Evolutionary conservation across 257 asterid genomes (phyloP).

Genomic region (Salvia rosmarinus): DNA sequence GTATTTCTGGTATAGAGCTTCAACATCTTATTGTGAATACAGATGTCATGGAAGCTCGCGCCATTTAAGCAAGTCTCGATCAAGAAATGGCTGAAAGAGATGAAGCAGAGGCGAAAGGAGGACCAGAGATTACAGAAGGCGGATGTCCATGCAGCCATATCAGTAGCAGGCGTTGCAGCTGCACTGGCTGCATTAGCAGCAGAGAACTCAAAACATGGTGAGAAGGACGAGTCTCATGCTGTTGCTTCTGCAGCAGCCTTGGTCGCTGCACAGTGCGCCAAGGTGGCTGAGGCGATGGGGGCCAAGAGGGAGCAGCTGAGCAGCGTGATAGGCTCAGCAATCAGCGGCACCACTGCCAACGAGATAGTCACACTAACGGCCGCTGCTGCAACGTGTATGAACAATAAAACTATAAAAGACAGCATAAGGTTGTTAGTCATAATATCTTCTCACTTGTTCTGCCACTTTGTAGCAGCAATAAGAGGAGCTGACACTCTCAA

Average conservation of each 20-base stretch:
- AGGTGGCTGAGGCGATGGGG: slow-evolving; percentile 96
- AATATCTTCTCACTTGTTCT: neutral
- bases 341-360: slow-evolving; percentile 56
- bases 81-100: slow-evolving; percentile 88
- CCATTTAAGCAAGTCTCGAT: slow-evolving; percentile 64
- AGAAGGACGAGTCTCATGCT: slow-evolving; percentile 55
- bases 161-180: slow-evolving; percentile 95
- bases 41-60: slow-evolving; percentile 74
- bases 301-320: slow-evolving; percentile 81
- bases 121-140: slow-evolving; percentile 77
- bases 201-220: slow-evolving; percentile 49
- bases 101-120: slow-evolving; percentile 73
- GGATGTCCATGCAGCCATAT: slow-evolving; percentile 87
- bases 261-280: slow-evolving; percentile 90
- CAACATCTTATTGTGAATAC: slow-evolving; percentile 29
- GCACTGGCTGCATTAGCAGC: slow-evolving; percentile 90
- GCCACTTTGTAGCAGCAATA: slow-evolving; percentile 58
- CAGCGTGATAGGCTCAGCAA: slow-evolving; percentile 68
- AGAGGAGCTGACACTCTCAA: slow-evolving; percentile 85
- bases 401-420: too few species aligned
- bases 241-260: slow-evolving; percentile 87
- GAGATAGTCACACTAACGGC: slow-evolving; percentile 82
- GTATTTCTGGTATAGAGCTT: neutral
- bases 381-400: slow-evolving; percentile 80
- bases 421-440: neutral